Base-by-base conservation (phyloP, 768 basidiomycete species). In the Asterophora lycoperdoides region DNA sequence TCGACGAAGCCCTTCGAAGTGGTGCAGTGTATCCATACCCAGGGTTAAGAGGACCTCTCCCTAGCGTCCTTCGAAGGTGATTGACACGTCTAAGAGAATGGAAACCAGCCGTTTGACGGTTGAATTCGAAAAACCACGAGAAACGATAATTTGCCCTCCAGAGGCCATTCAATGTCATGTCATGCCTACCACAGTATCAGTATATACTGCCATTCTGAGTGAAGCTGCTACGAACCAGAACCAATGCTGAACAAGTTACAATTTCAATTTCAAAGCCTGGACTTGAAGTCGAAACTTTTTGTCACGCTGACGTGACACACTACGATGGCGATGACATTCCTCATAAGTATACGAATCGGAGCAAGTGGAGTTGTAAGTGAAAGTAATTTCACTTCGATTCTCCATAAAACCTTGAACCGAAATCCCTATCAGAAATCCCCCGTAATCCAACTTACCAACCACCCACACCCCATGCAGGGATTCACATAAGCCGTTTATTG, bases 161-260 rank as follows among this genome's bases (percentile, higher is more conserved):
- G 8, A 49, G 14, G 13, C 36, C 48, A 41, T 34, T 36, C 3
- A 30, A 32, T 54, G 19, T 49, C 52, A 54, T 54, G 36, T 42
- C 44, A 54, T 54, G 29, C 40, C 33, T 45, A 28, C 18, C 13
- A 30, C 32, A 8, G n/a, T 19, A n/a, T 40, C 28, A 7, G 26
- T n/a, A 17, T 46, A 8, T 14, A 8, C 4, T 26, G 35, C 48
- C 26, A 8, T 2, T 5, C 11, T 15, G 18, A 45, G 23, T 19
- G 20, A 17, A 5, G 17, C 11, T 9, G 0, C 3, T 5, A 44
- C 37, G 10, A 17, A 43, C 29, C 33, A 33, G 14, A 14, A 35
- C 20, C 10, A 17, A 11, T 8, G n/a, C 9, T 32, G 32, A 35
- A 36, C 26, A 19, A 17, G 29, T 23, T 23, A 6, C 23, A n/a